Evolutionary conservation across 2,329 filamentous ascomycete genomes (phyloP).

Genomic region (Periglandula ipomoeae): DNA sequence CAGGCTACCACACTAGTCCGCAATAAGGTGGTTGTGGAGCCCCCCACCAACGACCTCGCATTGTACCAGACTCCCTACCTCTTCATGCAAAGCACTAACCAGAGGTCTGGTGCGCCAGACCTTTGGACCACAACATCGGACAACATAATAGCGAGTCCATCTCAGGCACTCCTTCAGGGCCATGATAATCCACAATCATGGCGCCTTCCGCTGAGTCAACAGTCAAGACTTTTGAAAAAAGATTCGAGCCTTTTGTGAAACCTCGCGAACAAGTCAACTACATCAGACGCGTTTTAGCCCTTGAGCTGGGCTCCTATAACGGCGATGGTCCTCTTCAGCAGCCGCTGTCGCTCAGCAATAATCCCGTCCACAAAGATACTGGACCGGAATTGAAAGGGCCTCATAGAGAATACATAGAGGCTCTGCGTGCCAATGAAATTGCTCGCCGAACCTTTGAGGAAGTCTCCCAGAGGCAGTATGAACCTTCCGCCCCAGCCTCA

Average conservation of each 20-base stretch:
- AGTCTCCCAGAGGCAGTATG: conserved; percentile 17
- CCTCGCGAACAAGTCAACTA: conserved; percentile 47
- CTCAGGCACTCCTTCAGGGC: too few relatives aligned
- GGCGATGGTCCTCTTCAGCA: conserved; percentile 31
- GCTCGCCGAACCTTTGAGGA: conserved; percentile 39
- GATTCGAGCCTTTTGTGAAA: conserved; percentile 44
- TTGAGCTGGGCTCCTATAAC: conserved; percentile 41
- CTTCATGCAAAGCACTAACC: too few relatives aligned
- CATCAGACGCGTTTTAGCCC: conserved; percentile 45
- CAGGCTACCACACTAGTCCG: conserved; percentile 9
- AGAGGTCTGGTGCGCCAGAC: too few relatives aligned
- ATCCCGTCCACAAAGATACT: conserved; percentile 24
- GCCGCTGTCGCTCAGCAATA: conserved; percentile 40
- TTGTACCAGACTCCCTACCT: neutral
- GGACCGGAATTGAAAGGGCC: conserved; percentile 34
- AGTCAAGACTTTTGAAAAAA: conserved; percentile 28
- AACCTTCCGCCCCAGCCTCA: conserved; percentile 1
- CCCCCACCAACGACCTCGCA: neutral
- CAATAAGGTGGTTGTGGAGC: neutral
- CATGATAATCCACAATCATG: conserved; percentile 15
- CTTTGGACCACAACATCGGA: neutral
- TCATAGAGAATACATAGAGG: conserved; percentile 46
- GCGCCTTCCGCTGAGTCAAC: conserved; percentile 20
- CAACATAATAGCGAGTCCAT: too few relatives aligned
- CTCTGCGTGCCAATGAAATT: conserved; percentile 41